A percentile compares a stretch with the other conserved stretches of the same genome.
Conservation (phyloP, 2,329 filamentous ascomycete species). For the Pestalotiopsis sp. region DNA sequence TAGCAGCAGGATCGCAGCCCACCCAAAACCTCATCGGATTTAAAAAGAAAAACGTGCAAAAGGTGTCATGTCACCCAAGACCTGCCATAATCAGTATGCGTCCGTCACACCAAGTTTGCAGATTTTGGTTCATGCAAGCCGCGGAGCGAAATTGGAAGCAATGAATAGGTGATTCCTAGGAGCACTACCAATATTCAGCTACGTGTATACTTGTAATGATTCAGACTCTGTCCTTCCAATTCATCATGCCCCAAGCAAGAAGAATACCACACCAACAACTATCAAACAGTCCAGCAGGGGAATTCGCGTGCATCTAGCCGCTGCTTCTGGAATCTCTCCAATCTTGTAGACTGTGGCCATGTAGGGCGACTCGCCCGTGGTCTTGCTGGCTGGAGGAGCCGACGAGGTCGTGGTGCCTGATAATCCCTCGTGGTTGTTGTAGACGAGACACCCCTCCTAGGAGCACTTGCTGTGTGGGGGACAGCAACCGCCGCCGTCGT, state of each 20-base stretch:
- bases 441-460: constrained; percentile 18
- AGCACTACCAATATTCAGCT: neutral
- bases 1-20: neutral
- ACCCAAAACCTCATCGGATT: neutral
- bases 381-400: neutral
- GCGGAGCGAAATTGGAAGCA: neutral
- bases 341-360: constrained; percentile 11
- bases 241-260: neutral
- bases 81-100: neutral
- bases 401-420: neutral
- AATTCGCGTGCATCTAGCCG: neutral
- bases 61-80: neutral
- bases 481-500: constrained; percentile 25
- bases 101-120: neutral
- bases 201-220: neutral
- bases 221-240: neutral
- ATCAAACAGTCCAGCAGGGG: neutral
- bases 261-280: neutral
- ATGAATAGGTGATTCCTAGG: neutral
- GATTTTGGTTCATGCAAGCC: neutral
- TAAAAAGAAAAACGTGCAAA: neutral
- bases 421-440: neutral
- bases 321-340: constrained; percentile 10
- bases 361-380: neutral
- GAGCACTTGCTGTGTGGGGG: constrained; percentile 17